Conservation (phyloP, 2,329 filamentous ascomycete species). For the Claviceps sorghi region DNA sequence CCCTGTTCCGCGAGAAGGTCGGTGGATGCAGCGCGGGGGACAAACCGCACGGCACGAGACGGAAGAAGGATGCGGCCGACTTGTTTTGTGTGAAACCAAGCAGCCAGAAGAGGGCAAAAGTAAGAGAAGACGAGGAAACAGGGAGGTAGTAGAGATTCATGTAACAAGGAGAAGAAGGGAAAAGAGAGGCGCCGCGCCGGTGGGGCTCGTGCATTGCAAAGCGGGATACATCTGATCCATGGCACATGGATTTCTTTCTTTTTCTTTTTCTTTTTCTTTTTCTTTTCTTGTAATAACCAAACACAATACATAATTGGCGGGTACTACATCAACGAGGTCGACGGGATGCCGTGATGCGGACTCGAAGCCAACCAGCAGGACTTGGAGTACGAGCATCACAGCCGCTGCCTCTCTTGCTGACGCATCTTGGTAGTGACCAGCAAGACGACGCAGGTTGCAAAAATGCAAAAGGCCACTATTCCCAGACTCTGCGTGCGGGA, state of each 20-base stretch:
- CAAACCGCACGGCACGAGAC: conserved; percentile 7
- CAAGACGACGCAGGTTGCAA: conserved; percentile 51
- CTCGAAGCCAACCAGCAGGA: not conserved
- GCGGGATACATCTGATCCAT: not conserved
- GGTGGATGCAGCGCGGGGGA: conserved; percentile 46
- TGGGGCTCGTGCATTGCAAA: not conserved
- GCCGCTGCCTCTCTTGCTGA: not conserved
- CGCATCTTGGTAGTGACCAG: conserved; percentile 30
- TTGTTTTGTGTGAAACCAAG: conserved; percentile 43
- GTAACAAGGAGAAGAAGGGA: not conserved
- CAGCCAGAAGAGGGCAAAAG: not conserved
- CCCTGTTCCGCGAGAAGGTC: conserved; percentile 45
- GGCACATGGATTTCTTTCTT: not conserved
- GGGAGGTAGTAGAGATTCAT: not conserved
- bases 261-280: not conserved
- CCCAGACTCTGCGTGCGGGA: conserved; percentile 38
- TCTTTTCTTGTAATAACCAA: not conserved
- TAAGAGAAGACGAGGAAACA: not conserved
- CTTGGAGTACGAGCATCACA: not conserved
- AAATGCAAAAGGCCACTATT: conserved; percentile 45
- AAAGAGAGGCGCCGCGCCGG: not conserved
- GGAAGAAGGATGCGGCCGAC: conserved; percentile 34
- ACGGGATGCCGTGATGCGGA: too few species aligned
- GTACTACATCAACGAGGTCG: too few species aligned
- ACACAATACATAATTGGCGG: too few species aligned